Base-by-base conservation (phyloP, 768 basidiomycete genomes). In the Lentinula sp. region DNA sequence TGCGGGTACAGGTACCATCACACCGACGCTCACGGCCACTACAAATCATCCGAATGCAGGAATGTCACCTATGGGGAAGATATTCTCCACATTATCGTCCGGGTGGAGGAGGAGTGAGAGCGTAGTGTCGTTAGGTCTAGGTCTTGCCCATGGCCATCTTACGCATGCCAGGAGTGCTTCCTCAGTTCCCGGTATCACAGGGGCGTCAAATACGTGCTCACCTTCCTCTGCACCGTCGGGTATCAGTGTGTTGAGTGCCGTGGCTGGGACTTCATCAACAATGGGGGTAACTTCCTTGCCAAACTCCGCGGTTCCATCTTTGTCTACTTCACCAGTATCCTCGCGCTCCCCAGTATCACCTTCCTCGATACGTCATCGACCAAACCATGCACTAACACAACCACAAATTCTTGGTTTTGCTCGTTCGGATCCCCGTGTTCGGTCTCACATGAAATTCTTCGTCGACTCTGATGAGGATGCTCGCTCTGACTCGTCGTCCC, bases 51-150 rank as follows among this genome's bases (percentile, higher is more conserved):
- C 55, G 10, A 42, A 42, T 43, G 18, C 55, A 16, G 13, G 20
- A 3, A 42, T 56, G 37, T 56, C 55, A 8, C 55, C 55, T 43
- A 56, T 56, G 42, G 55, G 55, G 16, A 56, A 32, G 41, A 56
- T 56, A 56, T 56, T 56, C 8, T 56, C 55, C 37, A 18, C 55
- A 1, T 33, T 56, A 4, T 56, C 55, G 23, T 42, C 41, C 9
- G 55, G 55, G 23, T 56, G 55, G 55, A 42, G 39, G 55, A 56
- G 55, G 32, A 56, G 55, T 28, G 55, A 56, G 55, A 41, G 37
- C 5, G 39, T 56, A 6, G 55, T 48, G 20, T 48, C 46, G n/a
- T 23, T 48, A 48, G 46, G 46, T 10, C 18, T 48, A 18, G 46
- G 46, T 48, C 46, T 48, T 48, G n/a, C 46, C 9, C 46, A 48